These are phyloP conservation scores for Polygonum aviculare DNA, from an alignment of 148 eudicot genomes.

Conservation along the genomic window DNA sequence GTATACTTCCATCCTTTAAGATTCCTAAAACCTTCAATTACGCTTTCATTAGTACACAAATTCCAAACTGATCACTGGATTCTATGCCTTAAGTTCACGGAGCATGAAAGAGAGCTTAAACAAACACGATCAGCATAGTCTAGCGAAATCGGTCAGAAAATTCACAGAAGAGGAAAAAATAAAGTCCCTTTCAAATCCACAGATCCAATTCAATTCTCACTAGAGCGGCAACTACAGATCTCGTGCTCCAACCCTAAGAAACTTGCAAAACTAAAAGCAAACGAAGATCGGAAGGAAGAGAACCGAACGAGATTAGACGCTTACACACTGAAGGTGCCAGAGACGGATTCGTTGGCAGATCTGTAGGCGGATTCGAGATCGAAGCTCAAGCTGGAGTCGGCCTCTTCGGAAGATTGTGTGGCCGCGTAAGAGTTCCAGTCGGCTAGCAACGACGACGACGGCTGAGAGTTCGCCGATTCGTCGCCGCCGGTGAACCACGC, in stretches of 20 bases:
- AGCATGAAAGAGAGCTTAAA: too few relatives aligned
- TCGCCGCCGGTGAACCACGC: conserved; percentile 36
- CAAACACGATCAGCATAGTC: too few relatives aligned
- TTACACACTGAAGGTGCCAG: conserved; percentile 85
- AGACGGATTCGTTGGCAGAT: conserved; percentile 77
- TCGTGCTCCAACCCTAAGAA: not conserved
- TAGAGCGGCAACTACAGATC: not conserved
- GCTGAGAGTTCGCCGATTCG: conserved; percentile 19
- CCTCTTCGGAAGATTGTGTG: conserved; percentile 40
- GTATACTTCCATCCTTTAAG: not conserved
- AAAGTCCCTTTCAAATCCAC: not conserved
- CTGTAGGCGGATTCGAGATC: conserved; percentile 97
- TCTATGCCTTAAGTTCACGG: too few relatives aligned
- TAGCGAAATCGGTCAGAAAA: not conserved
- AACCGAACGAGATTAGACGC: conserved; percentile 9
- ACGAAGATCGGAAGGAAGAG: not conserved
- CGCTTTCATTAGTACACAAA: not conserved
- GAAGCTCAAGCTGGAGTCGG: conserved; percentile 35
- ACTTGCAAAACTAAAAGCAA: not conserved
- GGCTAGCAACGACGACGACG: conserved; percentile 56
- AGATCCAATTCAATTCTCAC: not conserved
- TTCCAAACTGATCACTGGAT: not conserved
- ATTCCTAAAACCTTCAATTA: not conserved
- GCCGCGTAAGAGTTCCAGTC: conserved; percentile 92
- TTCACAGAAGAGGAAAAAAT: not conserved